phyloP scores from a whole-genome alignment of 2,329 filamentous ascomycete species.

The Aspergillus sp. region DNA sequence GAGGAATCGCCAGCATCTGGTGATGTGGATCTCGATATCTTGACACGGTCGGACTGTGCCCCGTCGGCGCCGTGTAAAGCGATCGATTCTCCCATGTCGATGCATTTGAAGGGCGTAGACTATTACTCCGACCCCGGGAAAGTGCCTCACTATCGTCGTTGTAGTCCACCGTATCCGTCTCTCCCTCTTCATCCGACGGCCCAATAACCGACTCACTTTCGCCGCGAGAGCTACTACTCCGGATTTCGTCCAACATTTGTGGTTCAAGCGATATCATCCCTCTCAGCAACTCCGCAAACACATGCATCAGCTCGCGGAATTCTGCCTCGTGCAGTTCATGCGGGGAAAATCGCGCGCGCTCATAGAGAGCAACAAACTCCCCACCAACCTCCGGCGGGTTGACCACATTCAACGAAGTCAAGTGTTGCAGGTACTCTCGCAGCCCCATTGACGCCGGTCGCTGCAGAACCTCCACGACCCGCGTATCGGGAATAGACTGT shows the following conservation, averaged over 20 bases:
- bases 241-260: slow-evolving; percentile 43
- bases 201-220: slow-evolving; percentile 32
- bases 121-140: slow-evolving; percentile 19
- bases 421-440: slow-evolving; percentile 70
- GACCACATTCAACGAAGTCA: slow-evolving; percentile 64
- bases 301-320: slow-evolving; percentile 75
- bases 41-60: neutral
- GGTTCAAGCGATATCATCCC: slow-evolving; percentile 65
- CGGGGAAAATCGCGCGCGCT: slow-evolving; percentile 77
- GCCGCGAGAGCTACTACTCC: slow-evolving; percentile 15
- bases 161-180: slow-evolving; percentile 30
- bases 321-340: slow-evolving; percentile 61
- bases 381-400: slow-evolving; percentile 45
- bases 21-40: too few species aligned
- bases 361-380: slow-evolving; percentile 71
- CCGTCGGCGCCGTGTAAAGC: slow-evolving; percentile 20
- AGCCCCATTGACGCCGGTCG: slow-evolving; percentile 67
- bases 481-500: slow-evolving; percentile 53
- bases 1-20: slow-evolving; percentile 8
- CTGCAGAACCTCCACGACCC: slow-evolving; percentile 67
- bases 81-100: slow-evolving; percentile 27
- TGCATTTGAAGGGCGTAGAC: slow-evolving; percentile 20
- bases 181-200: slow-evolving; percentile 35
- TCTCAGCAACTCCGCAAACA: slow-evolving; percentile 76
- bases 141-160: slow-evolving; percentile 15